Conservation (phyloP, 2,329 filamentous ascomycete genomes). For the Chalaropsis ovoidea region DNA sequence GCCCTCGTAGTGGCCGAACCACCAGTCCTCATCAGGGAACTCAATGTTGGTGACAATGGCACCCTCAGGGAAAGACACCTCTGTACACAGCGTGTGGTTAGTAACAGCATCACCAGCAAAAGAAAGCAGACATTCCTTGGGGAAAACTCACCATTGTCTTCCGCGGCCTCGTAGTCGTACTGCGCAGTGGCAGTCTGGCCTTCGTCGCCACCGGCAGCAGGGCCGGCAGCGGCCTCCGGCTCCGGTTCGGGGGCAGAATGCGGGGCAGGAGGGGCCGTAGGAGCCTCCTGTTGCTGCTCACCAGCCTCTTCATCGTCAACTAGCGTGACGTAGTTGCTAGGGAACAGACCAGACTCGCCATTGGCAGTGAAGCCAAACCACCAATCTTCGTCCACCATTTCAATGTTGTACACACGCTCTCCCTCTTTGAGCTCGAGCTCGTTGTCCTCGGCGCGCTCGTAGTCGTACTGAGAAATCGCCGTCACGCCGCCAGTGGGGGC, state of each 20-base stretch:
- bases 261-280: slow-evolving; percentile 29
- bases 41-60: slow-evolving; percentile 74
- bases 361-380: slow-evolving; percentile 87
- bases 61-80: slow-evolving; percentile 76
- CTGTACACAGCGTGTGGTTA: slow-evolving; percentile 34
- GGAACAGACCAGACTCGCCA: slow-evolving; percentile 85
- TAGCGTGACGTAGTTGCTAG: slow-evolving; percentile 91
- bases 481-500: slow-evolving; percentile 48
- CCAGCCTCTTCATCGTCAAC: slow-evolving; percentile 48
- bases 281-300: slow-evolving; percentile 36
- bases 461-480: slow-evolving; percentile 83
- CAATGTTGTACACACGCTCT: slow-evolving; percentile 79
- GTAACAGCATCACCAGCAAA: neutral
- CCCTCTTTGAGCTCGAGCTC: slow-evolving; percentile 87
- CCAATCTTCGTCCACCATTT: slow-evolving; percentile 98
- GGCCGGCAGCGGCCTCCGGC: slow-evolving; percentile 36
- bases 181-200: slow-evolving; percentile 69
- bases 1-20: slow-evolving; percentile 79
- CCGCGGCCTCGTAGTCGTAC: slow-evolving; percentile 94
- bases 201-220: slow-evolving; percentile 31
- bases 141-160: slow-evolving; percentile 63
- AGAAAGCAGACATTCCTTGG: neutral
- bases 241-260: slow-evolving; percentile 32
- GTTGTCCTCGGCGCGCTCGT: slow-evolving; percentile 95
- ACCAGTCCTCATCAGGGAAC: slow-evolving; percentile 98